Evolutionary conservation across 2,329 filamentous ascomycete genomes (phyloP).

Genomic region (Botrytis cinerea): DNA sequence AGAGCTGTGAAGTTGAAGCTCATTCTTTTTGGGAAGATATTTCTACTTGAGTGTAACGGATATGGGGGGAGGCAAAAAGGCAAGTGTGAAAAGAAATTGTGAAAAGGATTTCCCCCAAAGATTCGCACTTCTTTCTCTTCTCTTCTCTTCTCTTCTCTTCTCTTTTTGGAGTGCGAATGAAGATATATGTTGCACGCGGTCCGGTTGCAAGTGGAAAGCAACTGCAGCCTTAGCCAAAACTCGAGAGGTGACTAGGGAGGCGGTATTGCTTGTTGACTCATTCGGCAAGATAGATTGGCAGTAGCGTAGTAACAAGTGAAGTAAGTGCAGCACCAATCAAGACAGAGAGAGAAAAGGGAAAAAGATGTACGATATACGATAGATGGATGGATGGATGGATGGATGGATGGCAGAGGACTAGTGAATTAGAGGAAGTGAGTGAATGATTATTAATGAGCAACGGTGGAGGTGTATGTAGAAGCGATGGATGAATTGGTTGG

Average conservation of each 20-base stretch:
- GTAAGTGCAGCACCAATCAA: neutral
- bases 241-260: neutral
- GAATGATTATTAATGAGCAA: neutral
- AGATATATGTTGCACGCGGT: neutral
- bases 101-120: neutral
- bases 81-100: neutral
- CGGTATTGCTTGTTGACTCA: neutral
- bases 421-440: neutral
- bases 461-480: neutral
- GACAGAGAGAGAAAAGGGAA: neutral
- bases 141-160: neutral
- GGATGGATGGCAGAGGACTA: neutral
- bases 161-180: neutral
- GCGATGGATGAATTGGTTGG: too few relatives aligned
- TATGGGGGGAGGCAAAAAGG: neutral
- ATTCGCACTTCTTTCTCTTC: neutral
- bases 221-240: neutral
- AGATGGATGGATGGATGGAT: neutral
- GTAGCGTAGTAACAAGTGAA: neutral
- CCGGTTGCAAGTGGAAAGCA: neutral
- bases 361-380: neutral
- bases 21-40: slow-evolving; percentile 15
- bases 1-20: neutral
- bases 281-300: neutral
- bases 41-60: neutral